A percentile compares a stretch with the other conserved stretches of the same genome.
Evolutionary conservation across 176 grass and related monocot species (phyloP).

Genomic region (Aegilops umbellulata): DNA sequence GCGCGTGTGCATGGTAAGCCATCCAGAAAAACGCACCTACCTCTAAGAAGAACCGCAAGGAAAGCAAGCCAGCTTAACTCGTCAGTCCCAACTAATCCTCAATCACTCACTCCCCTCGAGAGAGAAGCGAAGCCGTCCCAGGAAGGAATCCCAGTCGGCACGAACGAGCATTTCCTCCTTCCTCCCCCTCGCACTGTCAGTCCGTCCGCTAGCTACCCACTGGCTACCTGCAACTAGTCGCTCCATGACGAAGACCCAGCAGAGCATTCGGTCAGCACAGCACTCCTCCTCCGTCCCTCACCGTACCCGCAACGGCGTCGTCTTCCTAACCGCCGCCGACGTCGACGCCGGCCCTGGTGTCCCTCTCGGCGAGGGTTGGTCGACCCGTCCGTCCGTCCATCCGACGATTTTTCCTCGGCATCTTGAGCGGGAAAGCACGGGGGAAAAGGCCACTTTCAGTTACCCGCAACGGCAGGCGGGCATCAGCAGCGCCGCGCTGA

Average conservation of each 20-base stretch:
- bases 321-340: background rate
- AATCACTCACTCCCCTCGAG: too few species aligned
- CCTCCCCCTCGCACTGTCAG: too few species aligned
- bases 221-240: background rate
- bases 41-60: too few species aligned
- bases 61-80: too few species aligned
- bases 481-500: background rate
- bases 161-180: too few species aligned
- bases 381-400: background rate
- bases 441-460: background rate
- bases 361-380: background rate
- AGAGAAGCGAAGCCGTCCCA: too few species aligned
- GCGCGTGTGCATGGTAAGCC: too few species aligned
- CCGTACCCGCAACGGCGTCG: background rate
- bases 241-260: background rate
- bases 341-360: background rate
- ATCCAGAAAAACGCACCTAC: too few species aligned
- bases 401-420: too few species aligned
- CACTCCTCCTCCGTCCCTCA: background rate
- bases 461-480: background rate
- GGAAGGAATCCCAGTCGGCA: background rate
- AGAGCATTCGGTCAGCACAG: background rate
- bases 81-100: too few species aligned
- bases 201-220: background rate
- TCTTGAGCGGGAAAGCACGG: background rate